phyloP scores from a whole-genome alignment of 768 basidiomycete species.

The Rhodosporidiobolus sp. region DNA sequence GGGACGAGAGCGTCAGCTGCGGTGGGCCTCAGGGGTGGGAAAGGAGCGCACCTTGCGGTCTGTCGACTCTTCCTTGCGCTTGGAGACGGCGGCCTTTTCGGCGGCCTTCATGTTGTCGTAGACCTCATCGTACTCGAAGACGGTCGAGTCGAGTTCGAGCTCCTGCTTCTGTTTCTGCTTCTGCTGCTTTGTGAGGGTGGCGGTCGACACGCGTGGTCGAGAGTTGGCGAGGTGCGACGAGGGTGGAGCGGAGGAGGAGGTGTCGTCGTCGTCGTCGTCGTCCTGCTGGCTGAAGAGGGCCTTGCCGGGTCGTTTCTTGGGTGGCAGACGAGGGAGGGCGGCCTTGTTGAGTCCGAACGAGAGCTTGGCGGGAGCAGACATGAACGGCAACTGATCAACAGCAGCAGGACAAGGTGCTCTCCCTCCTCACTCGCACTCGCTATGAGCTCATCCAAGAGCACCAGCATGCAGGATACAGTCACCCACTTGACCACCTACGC shows the following conservation, averaged over 20 bases:
- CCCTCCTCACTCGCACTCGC: not conserved
- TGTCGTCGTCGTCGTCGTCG: conserved; percentile 24
- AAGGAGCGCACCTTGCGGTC: conserved; percentile 66
- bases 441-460: not conserved
- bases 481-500: not conserved
- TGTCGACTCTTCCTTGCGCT: conserved; percentile 69
- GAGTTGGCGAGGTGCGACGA: not conserved
- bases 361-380: conserved; percentile 57
- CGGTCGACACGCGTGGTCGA: conserved; percentile 18
- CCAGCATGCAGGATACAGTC: accelerated
- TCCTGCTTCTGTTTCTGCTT: conserved; percentile 69
- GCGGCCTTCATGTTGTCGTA: conserved; percentile 93
- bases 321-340: conserved; percentile 44
- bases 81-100: conserved; percentile 67
- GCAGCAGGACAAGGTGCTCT: not conserved
- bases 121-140: conserved; percentile 93
- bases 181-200: conserved; percentile 30
- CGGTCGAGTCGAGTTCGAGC: conserved; percentile 70
- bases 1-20: not conserved
- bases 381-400: not conserved
- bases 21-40: not conserved
- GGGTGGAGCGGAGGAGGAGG: not conserved
- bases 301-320: conserved; percentile 55
- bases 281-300: conserved; percentile 54
- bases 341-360: conserved; percentile 69